Percentiles rank a stretch among this genome's conserved stretches.
These are phyloP conservation scores for Thelonectria olida DNA, from an alignment of 2,329 filamentous ascomycete species.

Conservation along the genomic window DNA sequence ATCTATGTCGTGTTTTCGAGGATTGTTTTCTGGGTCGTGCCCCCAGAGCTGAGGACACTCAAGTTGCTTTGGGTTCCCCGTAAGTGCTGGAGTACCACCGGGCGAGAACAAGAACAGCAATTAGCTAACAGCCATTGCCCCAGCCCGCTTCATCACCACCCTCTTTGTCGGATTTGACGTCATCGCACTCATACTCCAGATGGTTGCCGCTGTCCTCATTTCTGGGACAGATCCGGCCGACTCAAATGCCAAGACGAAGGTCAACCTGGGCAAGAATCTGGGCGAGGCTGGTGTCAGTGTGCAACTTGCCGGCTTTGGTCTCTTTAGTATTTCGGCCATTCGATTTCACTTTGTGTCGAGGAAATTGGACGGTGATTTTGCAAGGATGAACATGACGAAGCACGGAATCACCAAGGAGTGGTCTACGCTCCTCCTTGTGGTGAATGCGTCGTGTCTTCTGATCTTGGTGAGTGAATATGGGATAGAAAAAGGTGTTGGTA, in stretches of 20 bases:
- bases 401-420: constrained; percentile 25
- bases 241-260: constrained; percentile 41
- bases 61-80: constrained; percentile 35
- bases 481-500: rapidly evolving
- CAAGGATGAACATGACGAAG: constrained; percentile 21
- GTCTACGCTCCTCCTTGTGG: constrained; percentile 21
- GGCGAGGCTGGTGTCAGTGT: constrained; percentile 41
- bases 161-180: constrained; percentile 54
- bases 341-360: constrained; percentile 57
- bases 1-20: constrained; percentile 38
- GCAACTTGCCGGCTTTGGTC: constrained; percentile 55
- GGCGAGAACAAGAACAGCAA: no score
- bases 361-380: constrained; percentile 22
- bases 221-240: constrained; percentile 46
- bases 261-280: constrained; percentile 28
- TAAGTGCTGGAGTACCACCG: constrained; percentile 4
- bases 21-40: constrained; percentile 36
- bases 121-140: neutral
- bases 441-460: constrained; percentile 30
- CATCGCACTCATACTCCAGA: constrained; percentile 49
- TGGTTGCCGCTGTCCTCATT: constrained; percentile 51
- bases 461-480: constrained; percentile 18
- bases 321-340: constrained; percentile 55
- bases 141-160: constrained; percentile 42
- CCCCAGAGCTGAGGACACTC: constrained; percentile 26